Percentiles rank a stretch among this genome's conserved stretches.
These are phyloP conservation scores for Castanea crenata DNA, from an alignment of 306 rosid species.

Conservation along the genomic window DNA sequence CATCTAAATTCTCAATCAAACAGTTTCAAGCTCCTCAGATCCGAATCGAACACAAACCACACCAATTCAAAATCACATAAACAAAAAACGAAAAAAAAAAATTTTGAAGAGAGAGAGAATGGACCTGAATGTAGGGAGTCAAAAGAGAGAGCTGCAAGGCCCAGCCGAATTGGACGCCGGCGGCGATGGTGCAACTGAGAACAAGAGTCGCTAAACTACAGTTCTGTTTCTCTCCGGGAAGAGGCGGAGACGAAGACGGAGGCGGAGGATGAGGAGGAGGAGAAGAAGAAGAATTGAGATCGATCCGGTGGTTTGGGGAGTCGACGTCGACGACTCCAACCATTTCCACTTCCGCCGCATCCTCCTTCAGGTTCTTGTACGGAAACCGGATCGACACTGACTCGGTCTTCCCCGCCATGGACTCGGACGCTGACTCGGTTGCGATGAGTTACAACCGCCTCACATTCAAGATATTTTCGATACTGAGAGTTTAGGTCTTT, in stretches of 20 bases:
- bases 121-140: conserved; percentile 93
- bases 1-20: not conserved
- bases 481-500: conserved; percentile 11
- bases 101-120: not conserved
- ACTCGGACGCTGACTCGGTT: conserved; percentile 19
- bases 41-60: conserved; percentile 3
- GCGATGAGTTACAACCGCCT: conserved; percentile 7
- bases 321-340: conserved; percentile 39
- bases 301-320: conserved; percentile 44
- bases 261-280: conserved; percentile 19
- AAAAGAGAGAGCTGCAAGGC: conserved; percentile 94
- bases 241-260: conserved; percentile 14
- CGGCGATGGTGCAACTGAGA: conserved; percentile 94
- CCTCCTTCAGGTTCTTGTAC: conserved; percentile 58
- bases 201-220: conserved; percentile 44
- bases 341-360: conserved; percentile 75
- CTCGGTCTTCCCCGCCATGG: conserved; percentile 64
- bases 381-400: conserved; percentile 71
- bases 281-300: conserved; percentile 44
- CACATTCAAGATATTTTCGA: conserved; percentile 22
- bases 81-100: not conserved
- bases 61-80: not conserved
- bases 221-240: conserved; percentile 23
- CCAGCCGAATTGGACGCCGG: conserved; percentile 99
- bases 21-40: conserved; percentile 11